These are phyloP conservation scores for Yamadazyma phyllophila DNA, from an alignment of 805 yeast genomes.

Conservation along the genomic window DNA sequence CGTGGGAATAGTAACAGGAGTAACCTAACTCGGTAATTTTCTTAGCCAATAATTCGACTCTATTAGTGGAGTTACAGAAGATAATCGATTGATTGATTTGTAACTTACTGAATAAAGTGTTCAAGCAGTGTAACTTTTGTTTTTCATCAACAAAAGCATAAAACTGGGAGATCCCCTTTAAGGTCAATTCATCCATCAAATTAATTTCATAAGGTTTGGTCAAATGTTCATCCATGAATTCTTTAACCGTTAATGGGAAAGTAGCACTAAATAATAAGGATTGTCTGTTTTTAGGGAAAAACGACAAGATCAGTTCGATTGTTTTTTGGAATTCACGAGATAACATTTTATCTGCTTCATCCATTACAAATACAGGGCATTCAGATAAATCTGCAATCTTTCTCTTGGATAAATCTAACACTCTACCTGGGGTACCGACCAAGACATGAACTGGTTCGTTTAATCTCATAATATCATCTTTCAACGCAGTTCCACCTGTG, in stretches of 20 bases:
- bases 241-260: conserved; percentile 90
- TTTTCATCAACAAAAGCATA: conserved; percentile 98
- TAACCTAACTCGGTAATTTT: conserved; percentile 95
- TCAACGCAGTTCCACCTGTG: conserved; percentile 94
- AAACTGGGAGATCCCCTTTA: conserved; percentile 94
- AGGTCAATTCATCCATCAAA: conserved; percentile 94
- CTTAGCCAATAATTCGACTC: conserved; percentile 93
- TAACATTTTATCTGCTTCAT: conserved; percentile 97
- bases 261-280: conserved; percentile 91
- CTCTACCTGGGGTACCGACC: conserved; percentile 98
- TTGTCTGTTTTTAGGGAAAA: conserved; percentile 71
- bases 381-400: conserved; percentile 81
- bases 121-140: conserved; percentile 93
- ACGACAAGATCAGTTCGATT: conserved; percentile 79
- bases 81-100: conserved; percentile 96
- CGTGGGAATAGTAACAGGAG: conserved; percentile 96
- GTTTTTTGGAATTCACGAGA: conserved; percentile 85
- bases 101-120: conserved; percentile 89
- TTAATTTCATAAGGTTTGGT: conserved; percentile 93
- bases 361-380: conserved; percentile 91
- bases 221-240: conserved; percentile 88
- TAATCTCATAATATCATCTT: conserved; percentile 91
- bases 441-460: conserved; percentile 90
- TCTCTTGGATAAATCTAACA: conserved; percentile 88
- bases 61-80: conserved; percentile 93